A percentile compares a stretch with the other conserved stretches of the same genome.
These are phyloP conservation scores for Coniferiporia sulphurascens DNA, from an alignment of 1,284 basidiomycete genomes.

Conservation along the genomic window DNA sequence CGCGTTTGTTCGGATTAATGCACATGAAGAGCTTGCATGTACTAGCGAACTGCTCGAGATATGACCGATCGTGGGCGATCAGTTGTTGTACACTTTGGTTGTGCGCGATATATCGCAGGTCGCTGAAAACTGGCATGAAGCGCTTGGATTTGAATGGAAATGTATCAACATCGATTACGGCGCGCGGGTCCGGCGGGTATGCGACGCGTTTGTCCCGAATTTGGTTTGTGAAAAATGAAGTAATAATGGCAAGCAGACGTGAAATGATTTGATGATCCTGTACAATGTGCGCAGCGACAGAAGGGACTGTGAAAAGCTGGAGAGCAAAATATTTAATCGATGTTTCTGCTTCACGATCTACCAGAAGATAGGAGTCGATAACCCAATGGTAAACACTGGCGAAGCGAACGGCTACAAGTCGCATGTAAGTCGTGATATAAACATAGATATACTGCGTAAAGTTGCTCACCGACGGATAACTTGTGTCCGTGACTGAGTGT, in stretches of 20 bases:
- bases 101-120: slow-evolving; percentile 75
- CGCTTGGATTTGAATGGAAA: slow-evolving; percentile 90
- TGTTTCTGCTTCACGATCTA: slow-evolving; percentile 89
- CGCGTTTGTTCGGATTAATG: slow-evolving; percentile 86
- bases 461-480: slow-evolving; percentile 61
- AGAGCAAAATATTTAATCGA: slow-evolving; percentile 90
- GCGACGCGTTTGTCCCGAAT: slow-evolving; percentile 63
- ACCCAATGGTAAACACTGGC: slow-evolving; percentile 82
- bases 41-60: slow-evolving; percentile 53
- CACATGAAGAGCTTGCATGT: slow-evolving; percentile 88
- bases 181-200: slow-evolving; percentile 41
- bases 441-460: not conserved
- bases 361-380: slow-evolving; percentile 85
- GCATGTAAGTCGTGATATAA: slow-evolving; percentile 10
- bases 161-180: slow-evolving; percentile 71
- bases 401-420: slow-evolving; percentile 68
- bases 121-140: slow-evolving; percentile 86
- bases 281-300: slow-evolving; percentile 75
- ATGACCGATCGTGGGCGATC: slow-evolving; percentile 60
- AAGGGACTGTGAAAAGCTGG: slow-evolving; percentile 87
- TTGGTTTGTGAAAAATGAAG: slow-evolving; percentile 86
- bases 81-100: slow-evolving; percentile 73
- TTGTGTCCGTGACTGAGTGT: slow-evolving; percentile 74
- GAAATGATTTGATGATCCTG: slow-evolving; percentile 71
- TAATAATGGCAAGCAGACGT: slow-evolving; percentile 75